phyloP scores from a whole-genome alignment of 78 protist species.

The Chrysochromulina parva region DNA sequence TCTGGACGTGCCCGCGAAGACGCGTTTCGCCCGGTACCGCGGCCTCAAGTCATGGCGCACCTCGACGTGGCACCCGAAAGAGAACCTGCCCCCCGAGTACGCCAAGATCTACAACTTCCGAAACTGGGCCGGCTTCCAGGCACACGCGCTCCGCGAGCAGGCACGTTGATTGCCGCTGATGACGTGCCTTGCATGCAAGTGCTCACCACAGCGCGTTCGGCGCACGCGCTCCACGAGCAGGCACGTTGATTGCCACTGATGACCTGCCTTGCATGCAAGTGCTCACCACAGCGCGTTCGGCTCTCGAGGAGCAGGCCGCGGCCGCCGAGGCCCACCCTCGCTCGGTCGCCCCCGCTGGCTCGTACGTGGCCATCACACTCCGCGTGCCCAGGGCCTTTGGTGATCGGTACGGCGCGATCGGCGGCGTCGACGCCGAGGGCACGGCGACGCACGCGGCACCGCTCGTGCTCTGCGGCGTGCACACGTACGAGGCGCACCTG shows the following conservation, averaged over 20 bases:
- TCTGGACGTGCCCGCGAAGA: conserved; percentile 67
- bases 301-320: too few relatives aligned
- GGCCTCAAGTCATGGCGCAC: conserved; percentile 64
- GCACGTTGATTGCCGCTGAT: too few relatives aligned
- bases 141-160: conserved; percentile 31
- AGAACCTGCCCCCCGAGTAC: conserved; percentile 94
- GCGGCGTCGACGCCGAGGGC: background rate
- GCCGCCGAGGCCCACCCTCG: background rate
- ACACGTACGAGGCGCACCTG: too few relatives aligned
- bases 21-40: conserved; percentile 76
- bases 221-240: conserved; percentile 28
- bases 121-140: conserved; percentile 59
- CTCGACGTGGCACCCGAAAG: conserved; percentile 94
- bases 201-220: too few relatives aligned
- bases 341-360: conserved; percentile 32
- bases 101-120: conserved; percentile 87
- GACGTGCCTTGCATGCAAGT: too few relatives aligned
- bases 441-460: background rate
- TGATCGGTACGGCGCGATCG: background rate
- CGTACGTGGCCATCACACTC: conserved; percentile 65
- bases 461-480: background rate
- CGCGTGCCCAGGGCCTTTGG: background rate
- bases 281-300: too few relatives aligned
- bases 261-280: too few relatives aligned
- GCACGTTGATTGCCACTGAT: too few relatives aligned